Percentiles rank a stretch among this genome's conserved stretches.
phyloP scores from a whole-genome alignment of 164 flowering plant species.

The Dillenia turbinata region DNA sequence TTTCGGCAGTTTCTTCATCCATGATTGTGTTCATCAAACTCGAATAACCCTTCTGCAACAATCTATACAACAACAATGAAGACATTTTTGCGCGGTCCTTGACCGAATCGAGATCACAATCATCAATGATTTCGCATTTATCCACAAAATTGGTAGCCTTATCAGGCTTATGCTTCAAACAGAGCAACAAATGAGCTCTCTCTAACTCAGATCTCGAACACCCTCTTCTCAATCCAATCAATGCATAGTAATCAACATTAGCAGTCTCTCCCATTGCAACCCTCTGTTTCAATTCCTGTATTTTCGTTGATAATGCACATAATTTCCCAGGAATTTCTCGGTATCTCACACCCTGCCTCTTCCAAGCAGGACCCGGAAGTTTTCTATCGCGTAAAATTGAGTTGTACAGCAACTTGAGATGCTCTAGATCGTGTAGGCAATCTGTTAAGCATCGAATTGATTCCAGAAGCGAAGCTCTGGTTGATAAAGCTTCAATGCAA shows the following conservation, averaged over 20 bases:
- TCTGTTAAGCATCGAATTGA: conserved; percentile 72
- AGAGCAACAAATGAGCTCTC: conserved; percentile 69
- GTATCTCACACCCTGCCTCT: conserved; percentile 51
- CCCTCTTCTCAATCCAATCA: conserved; percentile 82
- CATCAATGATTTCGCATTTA: conserved; percentile 71
- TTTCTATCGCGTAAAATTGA: conserved; percentile 73
- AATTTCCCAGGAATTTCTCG: conserved; percentile 69
- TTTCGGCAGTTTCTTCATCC: conserved; percentile 78
- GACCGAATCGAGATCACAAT: conserved; percentile 61
- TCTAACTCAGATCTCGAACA: conserved; percentile 85
- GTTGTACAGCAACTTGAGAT: conserved; percentile 78
- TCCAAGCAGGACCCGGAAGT: conserved; percentile 86
- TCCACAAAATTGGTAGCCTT: conserved; percentile 58
- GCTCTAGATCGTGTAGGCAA: conserved; percentile 86
- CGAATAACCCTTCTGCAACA: conserved; percentile 80
- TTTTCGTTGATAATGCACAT: conserved; percentile 44
- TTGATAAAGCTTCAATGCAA: conserved; percentile 64
- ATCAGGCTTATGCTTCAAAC: conserved; percentile 75
- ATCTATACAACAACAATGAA: conserved; percentile 61
- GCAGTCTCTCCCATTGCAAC: conserved; percentile 62
- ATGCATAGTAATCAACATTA: conserved; percentile 72
- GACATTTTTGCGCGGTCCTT: conserved; percentile 83
- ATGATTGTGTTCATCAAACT: conserved; percentile 47
- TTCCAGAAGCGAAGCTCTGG: conserved; percentile 68
- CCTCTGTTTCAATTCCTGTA: conserved; percentile 60